These are phyloP conservation scores for Glarea lozoyensis DNA, from an alignment of 495 filamentous ascomycete genomes.

Conservation along the genomic window DNA sequence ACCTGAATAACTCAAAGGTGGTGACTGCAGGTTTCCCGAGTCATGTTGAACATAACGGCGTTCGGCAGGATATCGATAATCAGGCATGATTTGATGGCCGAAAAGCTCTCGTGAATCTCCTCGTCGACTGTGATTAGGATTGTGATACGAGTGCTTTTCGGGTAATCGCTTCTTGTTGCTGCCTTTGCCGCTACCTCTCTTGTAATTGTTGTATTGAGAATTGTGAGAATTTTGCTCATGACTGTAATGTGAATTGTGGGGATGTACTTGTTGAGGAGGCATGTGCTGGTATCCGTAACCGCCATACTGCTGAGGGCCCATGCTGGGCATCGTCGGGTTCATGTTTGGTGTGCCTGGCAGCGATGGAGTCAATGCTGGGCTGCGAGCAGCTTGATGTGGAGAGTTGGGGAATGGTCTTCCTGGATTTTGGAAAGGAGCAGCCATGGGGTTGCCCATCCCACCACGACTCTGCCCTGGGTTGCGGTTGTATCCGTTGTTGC, in stretches of 20 bases:
- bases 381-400: conserved; percentile 57
- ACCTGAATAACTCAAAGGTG: background rate
- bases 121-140: conserved; percentile 17
- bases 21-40: conserved; percentile 5
- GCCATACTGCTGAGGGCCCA: conserved; percentile 47
- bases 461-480: conserved; percentile 55
- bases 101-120: conserved; percentile 20
- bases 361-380: conserved; percentile 59
- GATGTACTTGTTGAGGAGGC: conserved; percentile 61
- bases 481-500: conserved; percentile 44
- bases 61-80: conserved; percentile 10
- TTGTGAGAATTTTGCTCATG: too few species aligned
- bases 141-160: conserved; percentile 34
- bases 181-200: conserved; percentile 20
- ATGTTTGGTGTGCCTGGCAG: conserved; percentile 66
- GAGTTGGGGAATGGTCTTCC: conserved; percentile 55
- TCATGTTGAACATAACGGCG: conserved; percentile 8
- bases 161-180: conserved; percentile 34
- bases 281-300: conserved; percentile 45
- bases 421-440: conserved; percentile 54
- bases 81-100: conserved; percentile 20
- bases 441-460: conserved; percentile 60
- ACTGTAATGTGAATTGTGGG: conserved; percentile 36
- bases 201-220: conserved; percentile 6
- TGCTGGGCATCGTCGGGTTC: conserved; percentile 44